These are phyloP conservation scores for Podila epicladia DNA, from an alignment of 192 early-diverging fungal genomes.

Conservation along the genomic window DNA sequence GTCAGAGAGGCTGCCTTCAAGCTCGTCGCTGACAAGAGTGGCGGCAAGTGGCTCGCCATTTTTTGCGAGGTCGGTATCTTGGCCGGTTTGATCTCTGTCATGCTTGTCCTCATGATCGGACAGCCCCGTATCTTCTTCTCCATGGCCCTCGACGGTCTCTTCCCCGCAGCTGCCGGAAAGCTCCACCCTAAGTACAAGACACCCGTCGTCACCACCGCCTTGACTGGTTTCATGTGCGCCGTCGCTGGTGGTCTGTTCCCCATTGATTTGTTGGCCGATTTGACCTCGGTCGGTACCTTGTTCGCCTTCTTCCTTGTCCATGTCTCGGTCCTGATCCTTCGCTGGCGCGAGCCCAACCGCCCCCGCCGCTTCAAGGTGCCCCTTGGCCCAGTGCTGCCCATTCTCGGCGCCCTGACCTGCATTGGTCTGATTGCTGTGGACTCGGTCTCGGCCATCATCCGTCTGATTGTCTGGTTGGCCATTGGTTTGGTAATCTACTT, in stretches of 20 bases:
- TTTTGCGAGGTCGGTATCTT: slow-evolving; percentile 82
- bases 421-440: slow-evolving; percentile 74
- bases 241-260: slow-evolving; percentile 80
- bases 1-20: slow-evolving; percentile 61
- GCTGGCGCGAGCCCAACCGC: slow-evolving; percentile 73
- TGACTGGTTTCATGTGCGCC: slow-evolving; percentile 72
- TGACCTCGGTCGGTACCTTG: slow-evolving; percentile 90
- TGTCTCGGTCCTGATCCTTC: slow-evolving; percentile 73
- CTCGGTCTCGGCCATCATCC: slow-evolving; percentile 72
- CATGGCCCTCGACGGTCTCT: slow-evolving; percentile 94
- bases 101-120: slow-evolving; percentile 77
- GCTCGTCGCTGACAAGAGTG: slow-evolving; percentile 49
- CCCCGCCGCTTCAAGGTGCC: slow-evolving; percentile 79
- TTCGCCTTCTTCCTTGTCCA: slow-evolving; percentile 89
- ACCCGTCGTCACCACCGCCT: slow-evolving; percentile 76
- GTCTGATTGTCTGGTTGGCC: slow-evolving; percentile 81
- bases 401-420: slow-evolving; percentile 65
- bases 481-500: slow-evolving; percentile 81
- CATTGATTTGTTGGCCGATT: slow-evolving; percentile 83
- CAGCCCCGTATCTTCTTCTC: slow-evolving; percentile 91
- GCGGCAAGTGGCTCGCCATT: slow-evolving; percentile 74
- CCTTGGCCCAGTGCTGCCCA: slow-evolving; percentile 69
- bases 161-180: slow-evolving; percentile 74
- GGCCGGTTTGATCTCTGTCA: slow-evolving; percentile 81
- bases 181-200: slow-evolving; percentile 81